Evolutionary conservation across 208 protist species (phyloP).

Genomic region (Wallacemonas sp.): DNA sequence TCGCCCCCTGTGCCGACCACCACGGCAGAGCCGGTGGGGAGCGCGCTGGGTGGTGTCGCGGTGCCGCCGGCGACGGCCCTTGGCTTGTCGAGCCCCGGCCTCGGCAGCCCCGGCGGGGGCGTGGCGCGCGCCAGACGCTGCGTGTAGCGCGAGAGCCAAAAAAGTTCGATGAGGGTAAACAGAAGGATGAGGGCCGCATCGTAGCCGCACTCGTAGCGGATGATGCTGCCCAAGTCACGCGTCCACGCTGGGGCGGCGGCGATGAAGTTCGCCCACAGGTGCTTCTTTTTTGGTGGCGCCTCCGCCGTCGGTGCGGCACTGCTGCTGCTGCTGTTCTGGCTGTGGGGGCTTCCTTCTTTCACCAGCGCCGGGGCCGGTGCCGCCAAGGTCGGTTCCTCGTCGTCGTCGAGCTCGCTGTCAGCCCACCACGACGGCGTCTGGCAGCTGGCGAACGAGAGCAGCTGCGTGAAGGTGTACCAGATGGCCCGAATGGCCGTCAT

Average conservation of each 20-base stretch:
- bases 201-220: conserved; percentile 57
- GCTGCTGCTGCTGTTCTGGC: background rate
- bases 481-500: conserved; percentile 16
- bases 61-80: too few species aligned
- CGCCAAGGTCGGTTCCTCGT: background rate
- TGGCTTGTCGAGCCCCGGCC: background rate
- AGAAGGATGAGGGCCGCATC: conserved; percentile 43
- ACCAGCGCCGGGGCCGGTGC: background rate
- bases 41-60: background rate
- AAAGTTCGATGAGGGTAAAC: conserved; percentile 45
- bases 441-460: background rate
- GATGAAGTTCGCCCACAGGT: background rate
- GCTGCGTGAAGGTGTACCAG: conserved; percentile 10
- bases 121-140: conserved; percentile 21
- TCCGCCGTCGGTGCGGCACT: background rate
- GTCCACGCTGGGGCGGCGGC: background rate
- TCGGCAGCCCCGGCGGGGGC: background rate
- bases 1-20: background rate
- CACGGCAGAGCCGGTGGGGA: background rate
- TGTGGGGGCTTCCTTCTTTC: background rate
- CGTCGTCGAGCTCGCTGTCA: background rate
- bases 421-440: background rate
- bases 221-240: conserved; percentile 28
- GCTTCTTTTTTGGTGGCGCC: background rate
- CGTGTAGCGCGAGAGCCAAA: conserved; percentile 49